phyloP scores from a whole-genome alignment of 345 rosid species.

The Pelargonium nanum region DNA sequence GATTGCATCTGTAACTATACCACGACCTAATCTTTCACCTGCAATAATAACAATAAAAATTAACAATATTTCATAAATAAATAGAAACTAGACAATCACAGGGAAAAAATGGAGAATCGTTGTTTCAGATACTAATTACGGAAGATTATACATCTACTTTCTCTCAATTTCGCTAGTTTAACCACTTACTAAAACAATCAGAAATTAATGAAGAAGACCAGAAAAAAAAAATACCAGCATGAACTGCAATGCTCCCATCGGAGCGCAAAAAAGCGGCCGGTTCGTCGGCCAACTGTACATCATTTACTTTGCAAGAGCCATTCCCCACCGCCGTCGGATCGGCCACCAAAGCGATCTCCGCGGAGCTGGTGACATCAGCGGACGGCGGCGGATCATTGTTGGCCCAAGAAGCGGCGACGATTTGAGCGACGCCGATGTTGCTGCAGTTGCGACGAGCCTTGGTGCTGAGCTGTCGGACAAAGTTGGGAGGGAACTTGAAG shows the following conservation, averaged over 20 bases:
- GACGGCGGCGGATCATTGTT: slow-evolving; percentile 27
- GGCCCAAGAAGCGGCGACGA: slow-evolving; percentile 97
- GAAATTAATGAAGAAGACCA: background rate
- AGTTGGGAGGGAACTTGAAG: slow-evolving; percentile 83
- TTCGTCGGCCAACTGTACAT: background rate
- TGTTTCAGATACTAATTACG: too few relatives aligned
- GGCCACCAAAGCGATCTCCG: slow-evolving; percentile 18
- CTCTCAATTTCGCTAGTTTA: too few relatives aligned
- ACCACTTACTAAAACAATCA: too few relatives aligned
- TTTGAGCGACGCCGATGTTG: slow-evolving; percentile 98
- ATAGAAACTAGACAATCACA: too few relatives aligned
- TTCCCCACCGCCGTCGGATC: slow-evolving; percentile 32
- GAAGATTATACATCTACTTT: too few relatives aligned
- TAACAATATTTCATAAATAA: too few relatives aligned
- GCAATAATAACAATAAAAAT: slow-evolving; percentile 2
- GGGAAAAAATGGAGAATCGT: too few relatives aligned
- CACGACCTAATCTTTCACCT: slow-evolving; percentile 97
- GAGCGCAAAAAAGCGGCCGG: slow-evolving; percentile 55
- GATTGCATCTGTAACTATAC: slow-evolving; percentile 92
- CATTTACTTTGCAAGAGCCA: slow-evolving; percentile 27
- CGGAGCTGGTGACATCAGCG: slow-evolving; percentile 34
- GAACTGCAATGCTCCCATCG: slow-evolving; percentile 84
- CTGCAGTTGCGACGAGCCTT: slow-evolving; percentile 96
- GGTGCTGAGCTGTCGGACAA: slow-evolving; percentile 88
- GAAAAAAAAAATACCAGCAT: slow-evolving; percentile 52